A percentile compares a stretch with the other conserved stretches of the same genome.
These are phyloP conservation scores for Apiotrichum sp. DNA, from an alignment of 1,284 basidiomycete species.

Conservation along the genomic window DNA sequence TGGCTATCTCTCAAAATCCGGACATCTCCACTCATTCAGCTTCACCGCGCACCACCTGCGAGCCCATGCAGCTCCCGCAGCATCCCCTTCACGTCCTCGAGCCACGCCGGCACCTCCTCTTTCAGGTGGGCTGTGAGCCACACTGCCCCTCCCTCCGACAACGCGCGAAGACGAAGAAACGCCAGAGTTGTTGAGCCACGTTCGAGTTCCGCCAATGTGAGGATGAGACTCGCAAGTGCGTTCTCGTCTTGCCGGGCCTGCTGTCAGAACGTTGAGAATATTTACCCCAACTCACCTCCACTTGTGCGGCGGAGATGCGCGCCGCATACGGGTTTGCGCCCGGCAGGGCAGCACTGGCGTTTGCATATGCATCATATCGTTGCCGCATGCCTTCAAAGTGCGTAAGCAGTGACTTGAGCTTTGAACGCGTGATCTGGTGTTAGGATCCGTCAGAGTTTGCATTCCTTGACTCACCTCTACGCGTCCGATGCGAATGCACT, in stretches of 20 bases:
- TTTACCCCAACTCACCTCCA: neutral
- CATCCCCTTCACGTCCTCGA: neutral
- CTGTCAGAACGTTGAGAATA: neutral
- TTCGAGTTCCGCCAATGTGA: neutral
- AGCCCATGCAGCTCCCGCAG: neutral
- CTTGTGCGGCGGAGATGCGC: neutral
- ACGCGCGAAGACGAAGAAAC: neutral
- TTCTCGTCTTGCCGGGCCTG: neutral
- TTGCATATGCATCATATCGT: neutral
- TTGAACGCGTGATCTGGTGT: neutral
- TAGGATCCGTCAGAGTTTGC: neutral
- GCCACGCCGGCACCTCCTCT: neutral
- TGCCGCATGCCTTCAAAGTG: neutral
- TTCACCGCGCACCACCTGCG: too few species aligned
- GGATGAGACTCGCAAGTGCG: neutral
- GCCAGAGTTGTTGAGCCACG: neutral
- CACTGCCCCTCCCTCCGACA: neutral
- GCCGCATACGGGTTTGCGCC: neutral
- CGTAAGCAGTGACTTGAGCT: neutral
- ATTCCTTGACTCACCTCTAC: too few species aligned
- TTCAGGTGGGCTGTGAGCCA: neutral
- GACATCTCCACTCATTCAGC: too few species aligned
- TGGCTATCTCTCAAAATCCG: too few species aligned
- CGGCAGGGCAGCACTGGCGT: neutral
- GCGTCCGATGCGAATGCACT: too few species aligned